Evolutionary conservation across 2,329 filamentous ascomycete species (phyloP), one percentile per base, ranked within the genome.

Genomic region (Diaporthe sp.): DNA sequence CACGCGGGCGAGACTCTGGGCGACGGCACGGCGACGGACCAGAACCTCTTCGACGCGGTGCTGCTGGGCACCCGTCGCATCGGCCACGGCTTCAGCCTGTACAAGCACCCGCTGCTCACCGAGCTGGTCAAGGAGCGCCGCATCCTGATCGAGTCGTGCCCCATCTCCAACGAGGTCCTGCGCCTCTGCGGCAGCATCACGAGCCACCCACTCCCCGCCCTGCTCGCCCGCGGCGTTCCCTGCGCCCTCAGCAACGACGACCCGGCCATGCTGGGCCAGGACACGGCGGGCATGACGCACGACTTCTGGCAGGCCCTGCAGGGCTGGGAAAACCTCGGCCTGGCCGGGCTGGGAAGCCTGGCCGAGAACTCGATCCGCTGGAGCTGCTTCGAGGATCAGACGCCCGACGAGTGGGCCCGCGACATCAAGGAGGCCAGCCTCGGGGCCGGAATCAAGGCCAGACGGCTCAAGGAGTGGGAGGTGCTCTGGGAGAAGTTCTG

Each of bases 261-360:
- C 81, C 96, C 95, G 1, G 94, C 94, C 1, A 95, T 98, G 80
- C 87, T 98, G 8, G 96, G 96, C 12, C 94, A 97, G 80, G 94
- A 94, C 74, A 91, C 89, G 9, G 93, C 92, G 35, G 95, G 95
- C 50, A 92, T 97, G 89, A 96, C 94, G 2, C 94, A 97, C 83
- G 95, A 98, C 84, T 98, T 97, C 83, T 98, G 95, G 95, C 95
- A 97, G 83, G 93, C 94, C 1, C 86, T 98, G 28, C 95, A 98
- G 83, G 96, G 94, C 0, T 97, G 96, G 91, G 93, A 97, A 75
- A 98, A 97, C 80, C 89, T 98, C 19, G 97, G 96, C 0, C 87
- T 98, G 3, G 95, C 94, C 15, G 96, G 96, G 0, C 85, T 98
- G 70, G 96, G 94, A 0, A 94, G 92, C 74, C 87, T 99, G 78